Percentiles rank a stretch among this genome's conserved stretches.
phyloP scores from a whole-genome alignment of 1,284 basidiomycete species.

The Flammula alnicola region DNA sequence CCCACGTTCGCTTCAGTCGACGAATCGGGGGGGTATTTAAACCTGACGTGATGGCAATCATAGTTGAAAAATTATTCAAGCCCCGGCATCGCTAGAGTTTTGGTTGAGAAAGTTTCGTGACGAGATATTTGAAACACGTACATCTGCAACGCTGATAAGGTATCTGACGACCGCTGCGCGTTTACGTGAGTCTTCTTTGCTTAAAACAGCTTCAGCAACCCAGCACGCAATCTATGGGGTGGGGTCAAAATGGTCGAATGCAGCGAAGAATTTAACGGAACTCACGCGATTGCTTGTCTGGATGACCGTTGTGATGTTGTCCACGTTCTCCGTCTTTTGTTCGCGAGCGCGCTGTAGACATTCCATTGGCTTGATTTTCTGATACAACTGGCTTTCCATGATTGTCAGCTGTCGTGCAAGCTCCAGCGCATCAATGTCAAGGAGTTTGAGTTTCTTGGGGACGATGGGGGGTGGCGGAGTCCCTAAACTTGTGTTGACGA shows the following conservation, averaged over 20 bases:
- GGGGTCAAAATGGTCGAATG: neutral
- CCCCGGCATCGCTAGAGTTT: slow-evolving; percentile 78
- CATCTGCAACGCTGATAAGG: slow-evolving; percentile 93
- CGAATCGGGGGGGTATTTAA: slow-evolving; percentile 94
- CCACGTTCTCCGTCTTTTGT: slow-evolving; percentile 72
- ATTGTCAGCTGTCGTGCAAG: slow-evolving; percentile 94
- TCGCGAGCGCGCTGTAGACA: slow-evolving; percentile 85
- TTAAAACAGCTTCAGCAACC: slow-evolving; percentile 91
- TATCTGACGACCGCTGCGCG: slow-evolving; percentile 87
- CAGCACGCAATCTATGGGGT: slow-evolving; percentile 85
- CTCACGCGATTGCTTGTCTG: slow-evolving; percentile 90
- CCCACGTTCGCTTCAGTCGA: slow-evolving; percentile 95
- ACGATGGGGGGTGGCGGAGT: slow-evolving; percentile 77
- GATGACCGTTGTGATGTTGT: slow-evolving; percentile 90
- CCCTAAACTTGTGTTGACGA: slow-evolving; percentile 55
- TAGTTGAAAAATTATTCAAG: slow-evolving; percentile 94
- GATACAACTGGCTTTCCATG: slow-evolving; percentile 88
- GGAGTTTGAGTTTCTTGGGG: slow-evolving; percentile 83
- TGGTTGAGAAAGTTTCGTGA: slow-evolving; percentile 14
- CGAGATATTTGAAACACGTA: slow-evolving; percentile 47
- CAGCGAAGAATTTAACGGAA: slow-evolving; percentile 6
- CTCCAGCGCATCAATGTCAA: slow-evolving; percentile 92
- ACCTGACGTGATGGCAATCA: slow-evolving; percentile 96
- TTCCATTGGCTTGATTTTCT: slow-evolving; percentile 89
- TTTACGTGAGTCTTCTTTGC: slow-evolving; percentile 85